Evolutionary conservation across 2,329 filamentous ascomycete genomes (phyloP).

Genomic region (Sclerotinia borealis): DNA sequence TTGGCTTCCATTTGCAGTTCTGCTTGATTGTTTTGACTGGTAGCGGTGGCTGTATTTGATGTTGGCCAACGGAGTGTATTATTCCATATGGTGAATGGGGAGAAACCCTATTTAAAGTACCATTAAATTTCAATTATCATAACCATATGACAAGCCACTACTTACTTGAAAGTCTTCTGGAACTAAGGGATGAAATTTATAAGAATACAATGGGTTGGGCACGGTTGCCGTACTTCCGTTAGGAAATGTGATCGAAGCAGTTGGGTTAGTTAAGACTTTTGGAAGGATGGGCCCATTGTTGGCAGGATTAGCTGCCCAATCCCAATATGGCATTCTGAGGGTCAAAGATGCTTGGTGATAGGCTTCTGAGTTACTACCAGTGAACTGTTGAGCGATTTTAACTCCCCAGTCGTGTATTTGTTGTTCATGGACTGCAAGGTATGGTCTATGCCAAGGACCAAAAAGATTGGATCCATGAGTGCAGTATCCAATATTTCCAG

Average conservation of each 20-base stretch:
- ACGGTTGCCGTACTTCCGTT: constrained; percentile 54
- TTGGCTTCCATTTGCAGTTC: constrained; percentile 10
- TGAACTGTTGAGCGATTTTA: constrained; percentile 42
- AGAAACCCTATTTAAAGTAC: neutral
- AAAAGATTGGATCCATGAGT: constrained; percentile 70
- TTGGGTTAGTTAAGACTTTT: constrained; percentile 2
- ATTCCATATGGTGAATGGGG: neutral
- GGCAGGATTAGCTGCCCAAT: constrained; percentile 43
- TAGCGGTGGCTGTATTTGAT: neutral
- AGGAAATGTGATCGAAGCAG: constrained; percentile 9
- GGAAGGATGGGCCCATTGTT: constrained; percentile 36
- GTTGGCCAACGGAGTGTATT: constrained; percentile 10
- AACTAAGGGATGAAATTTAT: constrained; percentile 47
- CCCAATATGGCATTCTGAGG: constrained; percentile 42
- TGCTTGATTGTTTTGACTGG: constrained; percentile 4
- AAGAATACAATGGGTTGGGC: constrained; percentile 54
- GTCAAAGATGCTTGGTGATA: constrained; percentile 39
- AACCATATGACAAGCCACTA: neutral
- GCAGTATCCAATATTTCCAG: constrained; percentile 74
- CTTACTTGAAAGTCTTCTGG: constrained; percentile 5
- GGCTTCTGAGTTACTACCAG: constrained; percentile 37
- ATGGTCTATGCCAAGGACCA: constrained; percentile 76
- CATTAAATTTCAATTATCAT: too few species aligned
- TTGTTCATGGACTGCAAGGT: constrained; percentile 57
- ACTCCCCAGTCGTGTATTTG: constrained; percentile 38